Conservation (phyloP, 2,329 filamentous ascomycete species). For the Xenoacremonium recifei region DNA sequence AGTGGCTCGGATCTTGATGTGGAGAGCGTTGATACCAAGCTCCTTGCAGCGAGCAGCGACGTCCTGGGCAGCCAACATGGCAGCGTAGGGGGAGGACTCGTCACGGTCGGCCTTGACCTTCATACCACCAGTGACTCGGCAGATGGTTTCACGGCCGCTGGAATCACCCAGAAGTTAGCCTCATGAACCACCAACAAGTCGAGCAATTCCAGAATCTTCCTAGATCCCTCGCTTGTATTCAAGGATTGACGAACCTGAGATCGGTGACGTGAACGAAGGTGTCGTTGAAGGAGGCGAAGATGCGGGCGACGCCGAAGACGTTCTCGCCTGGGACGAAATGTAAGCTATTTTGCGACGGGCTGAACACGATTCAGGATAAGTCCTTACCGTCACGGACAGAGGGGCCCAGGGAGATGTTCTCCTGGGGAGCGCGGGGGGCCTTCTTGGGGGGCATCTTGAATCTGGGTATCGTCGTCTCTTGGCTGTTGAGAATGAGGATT, state of each 20-base stretch:
- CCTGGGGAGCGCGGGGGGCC: conserved; percentile 77
- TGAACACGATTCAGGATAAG: too few relatives aligned
- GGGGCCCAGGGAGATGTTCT: conserved; percentile 98
- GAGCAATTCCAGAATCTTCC: too few relatives aligned
- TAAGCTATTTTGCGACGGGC: too few relatives aligned
- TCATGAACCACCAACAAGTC: conserved; percentile 18
- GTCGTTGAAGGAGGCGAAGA: conserved; percentile 91
- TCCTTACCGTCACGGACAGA: conserved; percentile 93
- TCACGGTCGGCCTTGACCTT: conserved; percentile 99
- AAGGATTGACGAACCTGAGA: conserved; percentile 70
- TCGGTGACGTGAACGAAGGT: conserved; percentile 99
- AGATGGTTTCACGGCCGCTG: conserved; percentile 99
- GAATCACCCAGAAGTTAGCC: conserved; percentile 51
- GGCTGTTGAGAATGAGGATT: conserved; percentile 34
- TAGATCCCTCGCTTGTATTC: conserved; percentile 8
- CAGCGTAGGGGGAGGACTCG: conserved; percentile 99
- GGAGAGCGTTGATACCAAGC: conserved; percentile 81
- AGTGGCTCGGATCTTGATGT: conserved; percentile 99
- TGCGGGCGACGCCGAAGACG: conserved; percentile 96
- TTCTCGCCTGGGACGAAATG: conserved; percentile 96
- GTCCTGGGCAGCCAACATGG: conserved; percentile 99
- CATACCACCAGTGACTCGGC: conserved; percentile 99
- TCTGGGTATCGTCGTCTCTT: too few relatives aligned
- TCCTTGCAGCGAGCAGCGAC: conserved; percentile 83
- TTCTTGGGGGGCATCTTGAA: conserved; percentile 99